Percentiles rank a stretch among this genome's conserved stretches.
Evolutionary conservation across 495 filamentous ascomycete genomes (phyloP).

Genomic region (Bombardia bombarda): DNA sequence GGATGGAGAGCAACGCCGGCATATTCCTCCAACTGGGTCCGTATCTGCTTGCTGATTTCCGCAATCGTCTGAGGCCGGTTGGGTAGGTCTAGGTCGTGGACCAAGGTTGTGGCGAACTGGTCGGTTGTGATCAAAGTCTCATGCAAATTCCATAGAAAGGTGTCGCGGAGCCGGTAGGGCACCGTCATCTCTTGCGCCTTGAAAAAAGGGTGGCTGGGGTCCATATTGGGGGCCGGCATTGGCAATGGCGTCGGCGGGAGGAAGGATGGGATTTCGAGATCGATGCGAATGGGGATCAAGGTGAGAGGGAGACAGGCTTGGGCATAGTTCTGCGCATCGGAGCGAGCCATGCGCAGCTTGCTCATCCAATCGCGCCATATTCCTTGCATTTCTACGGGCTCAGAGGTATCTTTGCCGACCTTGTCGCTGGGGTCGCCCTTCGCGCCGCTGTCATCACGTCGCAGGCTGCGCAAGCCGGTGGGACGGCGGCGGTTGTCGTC

Average conservation of each 20-base stretch:
- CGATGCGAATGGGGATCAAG: conserved; percentile 91
- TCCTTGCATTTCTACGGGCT: conserved; percentile 77
- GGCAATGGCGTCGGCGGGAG: conserved; percentile 66
- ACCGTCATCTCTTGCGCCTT: conserved; percentile 67
- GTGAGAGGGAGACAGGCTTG: conserved; percentile 82
- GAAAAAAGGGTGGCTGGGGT: conserved; percentile 59
- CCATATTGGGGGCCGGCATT: conserved; percentile 48
- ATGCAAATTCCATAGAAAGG: conserved; percentile 95
- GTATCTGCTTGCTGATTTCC: conserved; percentile 87
- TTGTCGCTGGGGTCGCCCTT: conserved; percentile 58
- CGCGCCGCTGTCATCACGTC: conserved; percentile 61
- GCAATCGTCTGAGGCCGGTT: conserved; percentile 54
- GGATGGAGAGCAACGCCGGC: conserved; percentile 91
- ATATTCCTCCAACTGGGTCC: conserved; percentile 92
- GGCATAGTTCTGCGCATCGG: conserved; percentile 70
- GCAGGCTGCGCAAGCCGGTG: conserved; percentile 75
- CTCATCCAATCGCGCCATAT: conserved; percentile 95
- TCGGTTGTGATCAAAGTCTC: conserved; percentile 92
- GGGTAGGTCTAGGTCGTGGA: conserved; percentile 91
- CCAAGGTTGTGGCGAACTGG: conserved; percentile 82
- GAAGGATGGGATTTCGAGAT: conserved; percentile 81
- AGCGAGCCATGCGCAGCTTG: conserved; percentile 47
- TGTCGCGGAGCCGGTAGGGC: conserved; percentile 81
- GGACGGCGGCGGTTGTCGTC: conserved; percentile 62
- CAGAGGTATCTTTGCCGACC: conserved; percentile 73